Percentiles rank a stretch among this genome's conserved stretches.
These are phyloP conservation scores for Talaromyces sp. DNA, from an alignment of 2,329 filamentous ascomycete species.

Conservation along the genomic window DNA sequence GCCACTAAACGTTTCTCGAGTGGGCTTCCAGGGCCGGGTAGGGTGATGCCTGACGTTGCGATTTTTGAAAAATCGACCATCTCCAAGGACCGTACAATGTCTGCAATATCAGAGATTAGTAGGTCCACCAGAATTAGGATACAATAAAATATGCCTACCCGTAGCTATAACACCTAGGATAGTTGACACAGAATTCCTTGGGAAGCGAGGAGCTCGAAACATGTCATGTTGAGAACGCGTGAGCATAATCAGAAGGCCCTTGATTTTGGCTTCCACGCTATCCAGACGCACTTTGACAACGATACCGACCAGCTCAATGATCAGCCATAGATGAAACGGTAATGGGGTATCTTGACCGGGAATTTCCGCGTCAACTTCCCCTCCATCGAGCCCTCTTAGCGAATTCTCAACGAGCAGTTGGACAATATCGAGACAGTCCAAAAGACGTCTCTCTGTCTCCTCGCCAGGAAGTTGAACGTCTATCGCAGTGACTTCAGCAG, in stretches of 20 bases:
- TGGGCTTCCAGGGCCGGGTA: slow-evolving; percentile 28
- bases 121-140: neutral
- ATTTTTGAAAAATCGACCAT: slow-evolving; percentile 21
- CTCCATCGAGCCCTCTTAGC: slow-evolving; percentile 59
- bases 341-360: slow-evolving; percentile 47
- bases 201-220: slow-evolving; percentile 27
- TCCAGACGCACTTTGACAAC: slow-evolving; percentile 42
- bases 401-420: slow-evolving; percentile 71
- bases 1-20: slow-evolving; percentile 30
- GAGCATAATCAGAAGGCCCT: slow-evolving; percentile 33
- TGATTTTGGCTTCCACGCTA: slow-evolving; percentile 40
- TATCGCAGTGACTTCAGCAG: slow-evolving; percentile 47
- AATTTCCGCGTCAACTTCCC: slow-evolving; percentile 61
- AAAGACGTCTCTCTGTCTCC: slow-evolving; percentile 38
- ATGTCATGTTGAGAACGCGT: slow-evolving; percentile 32
- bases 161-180: slow-evolving; percentile 35
- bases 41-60: slow-evolving; percentile 19
- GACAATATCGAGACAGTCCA: slow-evolving; percentile 75
- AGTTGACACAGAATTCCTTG: slow-evolving; percentile 29
- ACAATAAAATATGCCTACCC: slow-evolving; percentile 31
- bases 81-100: slow-evolving; percentile 46
- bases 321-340: slow-evolving; percentile 54
- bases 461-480: slow-evolving; percentile 60
- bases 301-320: slow-evolving; percentile 52
- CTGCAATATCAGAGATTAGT: slow-evolving; percentile 31